A percentile compares a stretch with the other conserved stretches of the same genome.
phyloP scores from a whole-genome alignment of 2,329 filamentous ascomycete genomes.

The Pseudodiploospora longispora region DNA sequence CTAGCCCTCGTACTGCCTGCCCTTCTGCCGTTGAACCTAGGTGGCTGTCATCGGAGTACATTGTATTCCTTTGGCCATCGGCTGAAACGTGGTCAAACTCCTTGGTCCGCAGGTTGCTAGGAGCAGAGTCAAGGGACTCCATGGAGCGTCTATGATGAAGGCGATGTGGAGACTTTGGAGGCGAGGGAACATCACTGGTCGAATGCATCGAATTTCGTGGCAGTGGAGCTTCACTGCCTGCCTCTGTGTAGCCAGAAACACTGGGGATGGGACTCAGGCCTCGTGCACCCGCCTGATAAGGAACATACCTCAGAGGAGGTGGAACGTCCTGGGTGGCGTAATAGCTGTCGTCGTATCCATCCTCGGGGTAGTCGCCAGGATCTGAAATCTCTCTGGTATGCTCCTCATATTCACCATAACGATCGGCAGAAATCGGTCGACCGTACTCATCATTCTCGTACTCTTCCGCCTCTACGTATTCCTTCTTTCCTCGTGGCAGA shows the following conservation, averaged over 20 bases:
- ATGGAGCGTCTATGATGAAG: slow-evolving; percentile 25
- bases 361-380: slow-evolving; percentile 31
- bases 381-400: slow-evolving; percentile 18
- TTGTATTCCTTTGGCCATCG: slow-evolving; percentile 49
- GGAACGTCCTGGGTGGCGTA: slow-evolving; percentile 56
- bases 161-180: slow-evolving; percentile 43
- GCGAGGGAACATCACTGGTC: slow-evolving; percentile 49
- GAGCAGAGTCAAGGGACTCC: slow-evolving; percentile 24
- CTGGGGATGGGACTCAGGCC: slow-evolving; percentile 86
- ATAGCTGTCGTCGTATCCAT: slow-evolving; percentile 37
- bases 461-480: slow-evolving; percentile 38
- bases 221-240: slow-evolving; percentile 49
- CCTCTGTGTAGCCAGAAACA: slow-evolving; percentile 76
- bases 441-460: slow-evolving; percentile 41
- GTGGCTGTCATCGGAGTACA: slow-evolving; percentile 46
- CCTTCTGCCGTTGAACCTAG: slow-evolving; percentile 53
- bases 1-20: slow-evolving; percentile 63
- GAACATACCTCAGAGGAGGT: slow-evolving; percentile 56
- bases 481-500: slow-evolving; percentile 40
- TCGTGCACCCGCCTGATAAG: slow-evolving; percentile 60
- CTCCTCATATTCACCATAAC: slow-evolving; percentile 36
- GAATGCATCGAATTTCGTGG: slow-evolving; percentile 48
- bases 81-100: slow-evolving; percentile 44
- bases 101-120: slow-evolving; percentile 37
- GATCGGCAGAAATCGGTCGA: slow-evolving; percentile 32